Conservation (phyloP, 2,329 filamentous ascomycete genomes). For the Aspergillus awamori region DNA sequence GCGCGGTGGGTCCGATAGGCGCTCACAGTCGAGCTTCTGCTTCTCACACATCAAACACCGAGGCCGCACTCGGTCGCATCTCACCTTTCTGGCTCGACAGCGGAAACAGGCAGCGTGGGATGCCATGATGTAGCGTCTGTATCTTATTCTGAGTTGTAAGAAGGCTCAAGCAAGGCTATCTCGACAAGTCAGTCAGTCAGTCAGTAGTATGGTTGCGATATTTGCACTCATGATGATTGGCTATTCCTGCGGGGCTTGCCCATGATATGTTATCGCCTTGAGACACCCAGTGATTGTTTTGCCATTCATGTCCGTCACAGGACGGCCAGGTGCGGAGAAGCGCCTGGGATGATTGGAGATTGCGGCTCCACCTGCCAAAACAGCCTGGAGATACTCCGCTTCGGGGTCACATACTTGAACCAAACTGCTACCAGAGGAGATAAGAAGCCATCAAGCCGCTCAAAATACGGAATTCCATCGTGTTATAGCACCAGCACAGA, state of each 20-base stretch:
- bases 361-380: conserved; percentile 1
- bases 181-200: neutral
- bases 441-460: neutral
- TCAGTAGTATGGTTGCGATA: neutral
- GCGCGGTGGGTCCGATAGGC: conserved; percentile 2
- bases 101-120: conserved; percentile 2
- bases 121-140: neutral
- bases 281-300: no score
- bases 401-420: neutral
- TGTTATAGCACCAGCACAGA: neutral
- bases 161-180: neutral
- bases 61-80: conserved; percentile 9
- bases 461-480: neutral
- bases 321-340: neutral
- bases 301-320: no score
- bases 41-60: conserved; percentile 9
- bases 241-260: no score
- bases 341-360: neutral
- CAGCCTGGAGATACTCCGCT: neutral
- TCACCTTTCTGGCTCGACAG: conserved; percentile 14
- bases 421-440: neutral
- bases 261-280: neutral
- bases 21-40: conserved; percentile 1
- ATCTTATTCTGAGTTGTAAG: neutral
- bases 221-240: neutral